Evolutionary conservation across 2,329 filamentous ascomycete genomes (phyloP), one percentile per base, ranked within the genome.

Genomic region (Penicillium rolfsii): DNA sequence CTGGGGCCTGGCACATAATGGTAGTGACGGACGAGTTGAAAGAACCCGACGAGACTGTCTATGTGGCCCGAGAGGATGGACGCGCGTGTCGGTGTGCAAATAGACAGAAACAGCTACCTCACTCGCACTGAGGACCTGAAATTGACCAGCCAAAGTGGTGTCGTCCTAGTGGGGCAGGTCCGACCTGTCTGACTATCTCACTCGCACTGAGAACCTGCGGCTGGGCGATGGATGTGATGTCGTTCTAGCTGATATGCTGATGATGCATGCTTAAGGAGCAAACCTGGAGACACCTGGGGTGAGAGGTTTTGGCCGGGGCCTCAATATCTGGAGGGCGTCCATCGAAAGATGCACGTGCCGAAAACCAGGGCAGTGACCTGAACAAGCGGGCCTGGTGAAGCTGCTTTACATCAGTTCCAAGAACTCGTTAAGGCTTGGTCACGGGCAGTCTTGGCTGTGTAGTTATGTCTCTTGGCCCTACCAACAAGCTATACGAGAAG

Each of bases 351-450:
- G 36, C 56, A 41, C 19, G 55, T 52, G 45, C 55, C 38, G 55
- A 61, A 61, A 61, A 58, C 59, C 49, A 58, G 49, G 54, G 59
- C 48, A 61, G 49, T 61, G 59, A 49, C 59, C 55, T 54, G 59
- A 58, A 50, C 59, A 33, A 33, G 30, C 30, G 30, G 30, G 30
- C 30, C 30, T 33, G 30, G 48, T 57, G 54, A 61, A 61, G 54
- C 59, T 58, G 59, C 59, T 53, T 61, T 52, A 50, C 54, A 61
- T 43, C 36, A 57, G 49, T 49, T 54, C 28, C 35, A 54, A 61
- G 54, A 54, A 48, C 60, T 65, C 58, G 40, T 45, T 16, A 57
- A 57, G 53, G 58, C 58, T 59, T 55, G 40, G 58, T 54, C 54
- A 57, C 46, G 54, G 58, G 52, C 58, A 59, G 33, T 38, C 58